Evolutionary conservation across 2,329 filamentous ascomycete species (phyloP).

Genomic region (Beauveria pseudobassiana): DNA sequence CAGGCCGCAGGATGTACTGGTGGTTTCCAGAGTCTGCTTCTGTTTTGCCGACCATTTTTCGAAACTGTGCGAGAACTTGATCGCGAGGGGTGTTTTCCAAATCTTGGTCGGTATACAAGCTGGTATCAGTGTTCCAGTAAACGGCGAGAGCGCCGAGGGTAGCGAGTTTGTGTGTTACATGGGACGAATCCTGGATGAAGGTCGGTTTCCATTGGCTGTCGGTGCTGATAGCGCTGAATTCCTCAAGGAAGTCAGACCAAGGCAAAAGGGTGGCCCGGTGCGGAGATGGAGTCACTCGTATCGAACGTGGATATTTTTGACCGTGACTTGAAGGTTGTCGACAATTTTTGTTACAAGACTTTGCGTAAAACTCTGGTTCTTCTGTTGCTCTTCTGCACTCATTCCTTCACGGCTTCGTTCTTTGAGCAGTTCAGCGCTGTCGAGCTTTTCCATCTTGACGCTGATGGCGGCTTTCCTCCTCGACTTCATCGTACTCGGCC

Average conservation of each 20-base stretch:
- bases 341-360: slow-evolving; percentile 94
- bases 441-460: slow-evolving; percentile 98
- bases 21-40: slow-evolving; percentile 55
- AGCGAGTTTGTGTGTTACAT: slow-evolving; percentile 86
- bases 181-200: slow-evolving; percentile 82
- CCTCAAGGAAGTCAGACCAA: slow-evolving; percentile 83
- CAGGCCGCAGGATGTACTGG: slow-evolving; percentile 93
- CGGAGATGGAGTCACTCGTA: slow-evolving; percentile 97
- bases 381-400: slow-evolving; percentile 91
- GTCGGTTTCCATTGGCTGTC: slow-evolving; percentile 92
- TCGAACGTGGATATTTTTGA: slow-evolving; percentile 97
- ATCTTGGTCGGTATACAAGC: slow-evolving; percentile 47
- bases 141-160: slow-evolving; percentile 83
- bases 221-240: slow-evolving; percentile 95
- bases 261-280: slow-evolving; percentile 90
- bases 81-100: slow-evolving; percentile 60
- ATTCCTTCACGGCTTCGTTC: slow-evolving; percentile 88
- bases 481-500: slow-evolving; percentile 83
- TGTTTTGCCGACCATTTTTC: slow-evolving; percentile 67
- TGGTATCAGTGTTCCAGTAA: slow-evolving; percentile 96
- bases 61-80: slow-evolving; percentile 71
- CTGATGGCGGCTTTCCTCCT: slow-evolving; percentile 80
- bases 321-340: slow-evolving; percentile 93
- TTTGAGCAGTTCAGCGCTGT: slow-evolving; percentile 90
- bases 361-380: slow-evolving; percentile 95